Base-by-base conservation (phyloP, 768 basidiomycete species). In the Terana coerulea region DNA sequence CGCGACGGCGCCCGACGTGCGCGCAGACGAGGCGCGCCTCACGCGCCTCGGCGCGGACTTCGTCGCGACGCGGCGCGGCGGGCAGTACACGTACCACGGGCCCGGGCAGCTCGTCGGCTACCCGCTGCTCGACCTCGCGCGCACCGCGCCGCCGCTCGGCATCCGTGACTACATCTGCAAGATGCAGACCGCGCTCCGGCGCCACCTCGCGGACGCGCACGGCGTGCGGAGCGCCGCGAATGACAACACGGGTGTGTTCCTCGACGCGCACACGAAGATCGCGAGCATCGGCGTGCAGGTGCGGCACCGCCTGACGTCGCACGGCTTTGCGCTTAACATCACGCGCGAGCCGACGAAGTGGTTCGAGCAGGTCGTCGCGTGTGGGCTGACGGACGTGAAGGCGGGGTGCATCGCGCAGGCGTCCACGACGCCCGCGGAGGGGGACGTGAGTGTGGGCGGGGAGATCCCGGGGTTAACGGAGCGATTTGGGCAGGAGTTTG, bases 31-130 rank as follows among this genome's bases (percentile, higher is more conserved):
- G 34, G 54, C 66, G 33, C 82, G 89, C 19, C 72, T 98, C n/a
- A 79, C 76, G 3, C 64, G 73, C 26, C 73, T 91, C 21, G 95
- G 95, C 22, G 95, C 95, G 0, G 91, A 97, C 64, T 95, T 95
- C 61, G 79, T 89, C 33, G 71, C 80, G 21, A 83, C 93, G 2
- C 76, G 81, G 47, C 77, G 97, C 47, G 97, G 97, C 12, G 97
- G 97, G 2, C 86, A 98, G 70, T 78, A 93, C 51, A 99, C 97
- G 1, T 99, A 91, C 68, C 97, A 99, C 67, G 97, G 97, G 0
- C 95, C 97, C 1, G 97, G 97, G 5, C 97, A 99, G 69, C 75
- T 99, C 61, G 89, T 98, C 14, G 97, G 94, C 25, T 99, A 99
- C 65, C 92, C 94, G 2, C 75, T 98, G 46, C 75, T 98, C 45